Evolutionary conservation across 2,329 filamentous ascomycete genomes (phyloP).

Genomic region (Beauveria scarabaeidicola): DNA sequence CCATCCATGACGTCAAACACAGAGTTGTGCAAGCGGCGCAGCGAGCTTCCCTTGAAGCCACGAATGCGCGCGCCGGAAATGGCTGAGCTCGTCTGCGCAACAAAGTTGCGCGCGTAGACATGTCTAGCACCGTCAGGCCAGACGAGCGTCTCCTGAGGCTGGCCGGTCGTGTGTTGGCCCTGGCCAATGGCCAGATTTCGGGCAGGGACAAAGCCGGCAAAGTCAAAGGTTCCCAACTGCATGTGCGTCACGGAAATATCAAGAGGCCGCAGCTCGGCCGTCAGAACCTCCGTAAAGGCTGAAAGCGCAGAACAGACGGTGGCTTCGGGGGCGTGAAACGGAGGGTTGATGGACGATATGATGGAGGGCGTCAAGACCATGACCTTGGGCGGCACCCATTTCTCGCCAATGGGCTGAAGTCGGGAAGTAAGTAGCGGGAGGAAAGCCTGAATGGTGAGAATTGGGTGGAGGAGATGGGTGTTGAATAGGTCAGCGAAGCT

Average conservation of each 20-base stretch:
- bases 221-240: conserved; percentile 86
- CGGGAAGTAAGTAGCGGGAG: conserved; percentile 65
- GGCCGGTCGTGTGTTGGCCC: conserved; percentile 33
- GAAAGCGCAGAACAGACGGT: conserved; percentile 80
- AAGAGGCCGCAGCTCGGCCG: conserved; percentile 68
- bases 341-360: conserved; percentile 68
- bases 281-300: conserved; percentile 73
- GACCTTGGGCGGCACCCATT: conserved; percentile 54
- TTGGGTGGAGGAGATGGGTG: conserved; percentile 81
- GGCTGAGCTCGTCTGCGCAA: conserved; percentile 44
- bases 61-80: conserved; percentile 49
- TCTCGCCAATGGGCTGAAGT: conserved; percentile 42
- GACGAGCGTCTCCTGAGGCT: conserved; percentile 40
- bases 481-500: conserved; percentile 87
- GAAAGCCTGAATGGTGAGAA: conserved; percentile 82
- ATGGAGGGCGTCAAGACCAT: conserved; percentile 73
- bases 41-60: conserved; percentile 58
- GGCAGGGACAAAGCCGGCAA: conserved; percentile 54
- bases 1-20: conserved; percentile 83
- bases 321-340: conserved; percentile 78
- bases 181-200: conserved; percentile 25
- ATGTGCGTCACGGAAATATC: conserved; percentile 76
- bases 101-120: conserved; percentile 55
- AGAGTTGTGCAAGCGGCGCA: conserved; percentile 73
- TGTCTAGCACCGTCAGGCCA: conserved; percentile 56